A percentile compares a stretch with the other conserved stretches of the same genome.
Conservation (phyloP, 495 filamentous ascomycete species). For the Acidiella bohemica region DNA sequence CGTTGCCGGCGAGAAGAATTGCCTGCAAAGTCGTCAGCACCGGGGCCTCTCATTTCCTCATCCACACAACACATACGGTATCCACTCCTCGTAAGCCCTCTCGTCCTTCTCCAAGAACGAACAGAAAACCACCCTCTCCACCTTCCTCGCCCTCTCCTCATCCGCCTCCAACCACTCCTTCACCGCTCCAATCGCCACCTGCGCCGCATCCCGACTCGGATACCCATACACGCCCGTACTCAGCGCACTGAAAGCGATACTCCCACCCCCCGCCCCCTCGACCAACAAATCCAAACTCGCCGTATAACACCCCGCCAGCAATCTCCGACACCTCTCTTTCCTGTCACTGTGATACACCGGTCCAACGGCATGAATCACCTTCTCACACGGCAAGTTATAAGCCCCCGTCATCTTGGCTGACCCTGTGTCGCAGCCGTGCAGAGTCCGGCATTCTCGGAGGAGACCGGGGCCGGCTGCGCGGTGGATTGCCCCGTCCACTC, state of each 20-base stretch:
- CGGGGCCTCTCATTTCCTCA: too few species aligned
- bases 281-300: conserved; percentile 60
- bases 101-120: conserved; percentile 69
- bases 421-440: conserved; percentile 65
- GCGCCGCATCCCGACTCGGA: conserved; percentile 57
- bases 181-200: conserved; percentile 53
- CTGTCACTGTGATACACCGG: conserved; percentile 52
- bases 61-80: conserved; percentile 81
- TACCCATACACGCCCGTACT: conserved; percentile 89
- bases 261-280: conserved; percentile 46
- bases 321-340: conserved; percentile 31
- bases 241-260: conserved; percentile 68
- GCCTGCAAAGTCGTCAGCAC: too few species aligned
- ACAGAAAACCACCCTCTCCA: conserved; percentile 70
- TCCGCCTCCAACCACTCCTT: conserved; percentile 53
- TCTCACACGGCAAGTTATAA: conserved; percentile 59
- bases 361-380: conserved; percentile 83
- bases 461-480: conserved; percentile 59
- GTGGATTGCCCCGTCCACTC: conserved; percentile 65
- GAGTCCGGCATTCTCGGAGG: conserved; percentile 51
- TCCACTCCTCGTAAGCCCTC: conserved; percentile 47
- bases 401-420: conserved; percentile 70
- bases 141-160: conserved; percentile 33
- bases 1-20: too few species aligned
- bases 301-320: conserved; percentile 59